These are phyloP conservation scores for Catenaria anguillulae DNA, from an alignment of 371 early-diverging fungal species.

Conservation along the genomic window DNA sequence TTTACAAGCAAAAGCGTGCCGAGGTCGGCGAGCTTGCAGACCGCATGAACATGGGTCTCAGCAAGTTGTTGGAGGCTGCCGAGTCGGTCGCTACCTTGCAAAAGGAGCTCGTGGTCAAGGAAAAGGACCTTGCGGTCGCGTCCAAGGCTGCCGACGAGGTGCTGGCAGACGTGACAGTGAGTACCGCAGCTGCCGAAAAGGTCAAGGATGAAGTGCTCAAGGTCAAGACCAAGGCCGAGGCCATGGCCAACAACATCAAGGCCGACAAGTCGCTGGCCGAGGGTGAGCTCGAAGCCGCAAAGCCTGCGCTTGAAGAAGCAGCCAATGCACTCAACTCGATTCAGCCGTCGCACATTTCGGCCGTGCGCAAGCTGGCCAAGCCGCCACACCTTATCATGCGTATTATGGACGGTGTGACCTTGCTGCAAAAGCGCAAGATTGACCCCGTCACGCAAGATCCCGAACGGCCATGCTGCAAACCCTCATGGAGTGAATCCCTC, in stretches of 20 bases:
- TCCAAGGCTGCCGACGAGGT: constrained; percentile 40
- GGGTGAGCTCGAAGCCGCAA: constrained; percentile 39
- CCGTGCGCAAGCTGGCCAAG: constrained; percentile 44
- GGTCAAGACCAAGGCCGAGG: constrained; percentile 42
- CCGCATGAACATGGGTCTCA: constrained; percentile 44
- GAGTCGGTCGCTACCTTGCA: constrained; percentile 39
- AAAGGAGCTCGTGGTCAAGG: constrained; percentile 41
- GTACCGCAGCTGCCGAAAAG: constrained; percentile 38
- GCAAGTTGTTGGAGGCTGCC: constrained; percentile 39
- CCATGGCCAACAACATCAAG: constrained; percentile 38
- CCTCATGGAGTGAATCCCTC: constrained; percentile 40
- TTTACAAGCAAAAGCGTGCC: constrained; percentile 28
- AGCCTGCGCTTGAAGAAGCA: constrained; percentile 45
- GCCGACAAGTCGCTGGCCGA: constrained; percentile 41
- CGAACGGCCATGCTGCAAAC: constrained; percentile 36
- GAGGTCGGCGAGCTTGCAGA: constrained; percentile 38
- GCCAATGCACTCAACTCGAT: constrained; percentile 41
- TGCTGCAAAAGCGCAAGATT: constrained; percentile 33
- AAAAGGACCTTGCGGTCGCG: constrained; percentile 40
- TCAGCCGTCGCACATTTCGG: constrained; percentile 43
- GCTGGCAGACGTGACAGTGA: constrained; percentile 35
- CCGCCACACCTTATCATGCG: constrained; percentile 49
- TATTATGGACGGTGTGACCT: constrained; percentile 44
- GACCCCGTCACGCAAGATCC: constrained; percentile 37
- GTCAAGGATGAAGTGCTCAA: constrained; percentile 44